Conservation (phyloP, 2,329 filamentous ascomycete species). For the Bipolaris bicolor region DNA sequence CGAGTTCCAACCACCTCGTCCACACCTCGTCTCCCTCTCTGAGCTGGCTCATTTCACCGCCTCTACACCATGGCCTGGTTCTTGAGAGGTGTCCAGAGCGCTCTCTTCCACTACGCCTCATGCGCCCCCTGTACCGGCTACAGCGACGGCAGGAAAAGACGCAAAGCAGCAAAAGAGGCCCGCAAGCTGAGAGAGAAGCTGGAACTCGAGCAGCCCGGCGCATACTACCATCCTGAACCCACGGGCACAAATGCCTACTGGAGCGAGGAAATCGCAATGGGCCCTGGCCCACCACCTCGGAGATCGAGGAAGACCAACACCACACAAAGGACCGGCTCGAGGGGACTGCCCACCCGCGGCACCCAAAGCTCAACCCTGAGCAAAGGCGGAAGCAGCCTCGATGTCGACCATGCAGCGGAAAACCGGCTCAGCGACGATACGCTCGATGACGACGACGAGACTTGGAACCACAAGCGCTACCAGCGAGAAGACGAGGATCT, state of each 20-base stretch:
- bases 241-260: conserved; percentile 90
- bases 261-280: conserved; percentile 83
- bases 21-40: background rate
- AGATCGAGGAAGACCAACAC: conserved; percentile 62
- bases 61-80: conserved; percentile 47
- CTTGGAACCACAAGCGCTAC: conserved; percentile 78
- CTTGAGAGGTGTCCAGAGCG: conserved; percentile 68
- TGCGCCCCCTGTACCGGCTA: conserved; percentile 80
- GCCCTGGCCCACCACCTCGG: conserved; percentile 73
- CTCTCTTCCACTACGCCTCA: conserved; percentile 77
- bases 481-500: conserved; percentile 88
- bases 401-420: conserved; percentile 32
- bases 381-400: conserved; percentile 50
- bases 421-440: conserved; percentile 44
- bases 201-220: conserved; percentile 71
- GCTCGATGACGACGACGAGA: conserved; percentile 52
- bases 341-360: conserved; percentile 64
- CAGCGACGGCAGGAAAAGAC: conserved; percentile 71
- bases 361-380: conserved; percentile 57
- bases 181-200: conserved; percentile 68
- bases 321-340: conserved; percentile 52
- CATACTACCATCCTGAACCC: conserved; percentile 79
- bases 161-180: conserved; percentile 71
- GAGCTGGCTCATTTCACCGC: conserved; percentile 1
- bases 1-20: background rate